phyloP scores from a whole-genome alignment of 2,329 filamentous ascomycete species.

The Trichophyton equinum region DNA sequence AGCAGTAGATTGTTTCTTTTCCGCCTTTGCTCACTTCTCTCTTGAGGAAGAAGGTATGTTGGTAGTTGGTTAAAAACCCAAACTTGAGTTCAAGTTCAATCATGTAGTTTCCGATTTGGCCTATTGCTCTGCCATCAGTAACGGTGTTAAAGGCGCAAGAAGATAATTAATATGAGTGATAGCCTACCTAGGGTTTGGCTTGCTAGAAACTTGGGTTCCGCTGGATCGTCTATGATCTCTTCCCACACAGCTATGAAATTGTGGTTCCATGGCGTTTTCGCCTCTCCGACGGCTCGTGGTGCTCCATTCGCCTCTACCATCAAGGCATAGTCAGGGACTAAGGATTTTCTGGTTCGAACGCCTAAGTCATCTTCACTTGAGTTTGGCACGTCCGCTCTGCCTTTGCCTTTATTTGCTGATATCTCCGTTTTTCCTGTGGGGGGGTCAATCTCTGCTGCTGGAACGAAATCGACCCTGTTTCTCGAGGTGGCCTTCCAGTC shows the following conservation, averaged over 20 bases:
- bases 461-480: not conserved
- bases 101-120: conserved; percentile 11
- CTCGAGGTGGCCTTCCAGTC: conserved; percentile 11
- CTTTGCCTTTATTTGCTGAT: not conserved
- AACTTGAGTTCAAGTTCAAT: conserved; percentile 7
- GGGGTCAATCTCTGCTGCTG: not conserved
- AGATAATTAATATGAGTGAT: not conserved
- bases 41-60: conserved; percentile 7
- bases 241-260: not conserved
- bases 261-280: conserved; percentile 10
- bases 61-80: conserved; percentile 10
- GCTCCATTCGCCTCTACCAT: not conserved
- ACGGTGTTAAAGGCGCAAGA: not conserved
- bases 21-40: not conserved
- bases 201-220: not conserved
- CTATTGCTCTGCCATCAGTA: conserved; percentile 4
- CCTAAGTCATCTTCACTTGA: not conserved
- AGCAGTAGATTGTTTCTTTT: not conserved
- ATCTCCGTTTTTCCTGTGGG: not conserved
- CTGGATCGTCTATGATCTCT: no score
- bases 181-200: not conserved
- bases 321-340: conserved; percentile 9
- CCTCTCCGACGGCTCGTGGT: conserved; percentile 5
- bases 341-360: not conserved
- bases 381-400: not conserved